phyloP scores from a whole-genome alignment of 2,329 filamentous ascomycete species.

The Dactylellina drechsleri region DNA sequence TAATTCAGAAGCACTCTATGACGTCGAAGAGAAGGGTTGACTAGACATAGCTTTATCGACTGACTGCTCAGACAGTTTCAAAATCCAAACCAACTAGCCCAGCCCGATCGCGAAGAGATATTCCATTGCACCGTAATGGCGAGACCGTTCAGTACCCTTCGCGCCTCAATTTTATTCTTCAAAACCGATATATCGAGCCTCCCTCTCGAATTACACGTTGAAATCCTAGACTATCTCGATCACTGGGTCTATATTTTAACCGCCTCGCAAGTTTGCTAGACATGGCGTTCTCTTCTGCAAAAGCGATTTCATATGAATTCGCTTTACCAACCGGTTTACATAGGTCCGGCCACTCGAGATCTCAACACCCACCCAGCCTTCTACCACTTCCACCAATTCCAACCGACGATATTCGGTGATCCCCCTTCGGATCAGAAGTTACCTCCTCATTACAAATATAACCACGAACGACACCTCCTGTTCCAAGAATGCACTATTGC shows the following conservation, averaged over 20 bases:
- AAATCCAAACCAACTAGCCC: too few species aligned
- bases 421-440: neutral
- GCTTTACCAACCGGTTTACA: too few species aligned
- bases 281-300: conserved; percentile 23
- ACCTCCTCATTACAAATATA: neutral
- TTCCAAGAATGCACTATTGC: conserved; percentile 32
- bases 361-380: too few species aligned
- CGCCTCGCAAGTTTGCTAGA: conserved; percentile 35
- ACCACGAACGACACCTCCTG: conserved; percentile 20
- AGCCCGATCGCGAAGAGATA: too few species aligned
- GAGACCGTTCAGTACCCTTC: too few species aligned
- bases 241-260: conserved; percentile 20
- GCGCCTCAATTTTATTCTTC: neutral
- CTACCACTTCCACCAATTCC: neutral
- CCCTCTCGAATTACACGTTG: conserved; percentile 25
- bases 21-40: too few species aligned
- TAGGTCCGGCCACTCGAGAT: too few species aligned
- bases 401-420: conserved; percentile 8
- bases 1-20: too few species aligned
- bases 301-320: conserved; percentile 5
- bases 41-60: too few species aligned
- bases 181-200: too few species aligned
- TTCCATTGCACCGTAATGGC: too few species aligned
- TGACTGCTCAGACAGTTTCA: too few species aligned
- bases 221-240: conserved; percentile 17